phyloP scores from a whole-genome alignment of 2,329 filamentous ascomycete species.

The Neofusicoccum kwambonambiense region DNA sequence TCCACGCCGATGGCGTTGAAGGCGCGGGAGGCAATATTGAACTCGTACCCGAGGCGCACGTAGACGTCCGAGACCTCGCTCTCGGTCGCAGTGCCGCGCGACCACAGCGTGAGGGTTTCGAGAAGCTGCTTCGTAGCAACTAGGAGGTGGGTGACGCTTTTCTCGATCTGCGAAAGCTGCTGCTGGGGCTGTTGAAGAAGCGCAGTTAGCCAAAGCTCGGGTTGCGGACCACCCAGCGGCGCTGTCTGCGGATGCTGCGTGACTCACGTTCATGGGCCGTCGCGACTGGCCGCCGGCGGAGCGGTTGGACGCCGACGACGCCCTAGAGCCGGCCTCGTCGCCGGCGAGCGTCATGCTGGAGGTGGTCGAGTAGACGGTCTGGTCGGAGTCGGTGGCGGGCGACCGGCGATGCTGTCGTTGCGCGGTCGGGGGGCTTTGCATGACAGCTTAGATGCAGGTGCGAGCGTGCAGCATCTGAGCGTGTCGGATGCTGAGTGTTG shows the following conservation, averaged over 20 bases:
- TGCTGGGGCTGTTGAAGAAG: constrained; percentile 58
- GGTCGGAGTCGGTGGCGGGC: constrained; percentile 25
- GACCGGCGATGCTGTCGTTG: constrained; percentile 18
- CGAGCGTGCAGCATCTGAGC: constrained; percentile 13
- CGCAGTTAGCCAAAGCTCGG: background rate
- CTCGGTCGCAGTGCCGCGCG: constrained; percentile 85
- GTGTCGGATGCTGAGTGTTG: constrained; percentile 13
- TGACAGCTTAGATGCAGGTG: constrained; percentile 13
- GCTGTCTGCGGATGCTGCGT: constrained; percentile 9
- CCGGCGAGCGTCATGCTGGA: constrained; percentile 57
- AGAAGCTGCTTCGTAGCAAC: constrained; percentile 97
- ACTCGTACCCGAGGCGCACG: constrained; percentile 94
- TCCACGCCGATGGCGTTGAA: constrained; percentile 98
- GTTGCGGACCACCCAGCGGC: background rate
- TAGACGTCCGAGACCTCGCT: constrained; percentile 97
- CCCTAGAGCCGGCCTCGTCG: constrained; percentile 57
- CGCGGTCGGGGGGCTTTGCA: constrained; percentile 22
- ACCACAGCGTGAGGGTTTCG: constrained; percentile 97
- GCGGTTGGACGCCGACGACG: constrained; percentile 65
- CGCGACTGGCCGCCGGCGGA: constrained; percentile 49
- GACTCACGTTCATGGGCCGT: constrained; percentile 39
- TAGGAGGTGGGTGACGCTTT: constrained; percentile 95
- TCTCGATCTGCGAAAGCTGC: constrained; percentile 94
- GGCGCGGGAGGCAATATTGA: constrained; percentile 96
- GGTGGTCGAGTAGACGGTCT: constrained; percentile 30